Base-by-base conservation (phyloP, 345 rosid species). In the Turritis glabra region DNA sequence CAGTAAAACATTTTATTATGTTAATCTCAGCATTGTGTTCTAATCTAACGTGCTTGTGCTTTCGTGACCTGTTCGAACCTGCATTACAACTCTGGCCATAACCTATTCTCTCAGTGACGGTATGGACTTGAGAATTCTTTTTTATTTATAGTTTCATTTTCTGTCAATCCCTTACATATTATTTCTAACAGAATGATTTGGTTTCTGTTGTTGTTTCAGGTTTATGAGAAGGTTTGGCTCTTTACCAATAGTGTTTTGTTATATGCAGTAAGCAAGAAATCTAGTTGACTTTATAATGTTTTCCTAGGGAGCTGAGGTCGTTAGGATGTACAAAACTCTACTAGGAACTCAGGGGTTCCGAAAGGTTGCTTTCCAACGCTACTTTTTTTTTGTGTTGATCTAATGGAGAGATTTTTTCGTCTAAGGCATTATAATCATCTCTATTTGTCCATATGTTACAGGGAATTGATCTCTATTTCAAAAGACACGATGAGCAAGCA, bases 261-360 rank as follows among this genome's bases (percentile, higher is more conserved):
- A 35, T 22, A 56, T 38, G 47, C 51, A 14, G 64, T 44, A 56
- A 53, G 30, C 38, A 27, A 50, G 56, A 44, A 53, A 50, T 64
- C 27, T 46, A 37, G 18, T 48, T 77, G 79, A 58, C 79, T 15
- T 21, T 53, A 25, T 74, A 32, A 54, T 76, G 22, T 52, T 75
- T 41, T 43, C 50, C 15, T 78, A 96, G 99, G 99, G 99, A 82
- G 99, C 98, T 75, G 98, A 96, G 85, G 99, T 92, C 68, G 99
- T 96, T 58, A 85, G 98, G 95, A 96, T 96, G 99, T 96, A 96
- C 96, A 96, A 96, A 85, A 96, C 98, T 72, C 77, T 96, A 68
- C 78, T 96, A 48, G 99, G 98, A 65, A 88, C 77, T 77, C 82
- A 87, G 74, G 99, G 99, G 38, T 96, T 96, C 81, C 84, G 95